Evolutionary conservation across 2,329 filamentous ascomycete species (phyloP).

Genomic region (Claviceps fusiformis): DNA sequence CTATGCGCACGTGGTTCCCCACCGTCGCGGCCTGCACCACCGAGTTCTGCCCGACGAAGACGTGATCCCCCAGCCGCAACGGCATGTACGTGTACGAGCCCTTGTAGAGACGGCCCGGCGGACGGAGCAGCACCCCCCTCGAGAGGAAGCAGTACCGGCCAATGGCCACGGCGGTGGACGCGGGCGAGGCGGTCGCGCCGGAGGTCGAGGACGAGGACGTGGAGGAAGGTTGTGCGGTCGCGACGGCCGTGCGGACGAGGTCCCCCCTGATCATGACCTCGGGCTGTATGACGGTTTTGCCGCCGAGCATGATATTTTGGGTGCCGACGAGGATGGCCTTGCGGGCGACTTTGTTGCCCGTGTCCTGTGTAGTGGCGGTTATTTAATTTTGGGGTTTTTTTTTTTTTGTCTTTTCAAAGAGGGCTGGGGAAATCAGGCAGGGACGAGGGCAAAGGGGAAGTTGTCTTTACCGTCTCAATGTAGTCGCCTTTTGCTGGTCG

Average conservation of each 20-base stretch:
- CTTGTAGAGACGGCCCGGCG: constrained; percentile 70
- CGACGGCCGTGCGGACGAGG: constrained; percentile 42
- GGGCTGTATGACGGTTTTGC: constrained; percentile 89
- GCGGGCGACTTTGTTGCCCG: constrained; percentile 94
- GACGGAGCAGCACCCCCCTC: constrained; percentile 63
- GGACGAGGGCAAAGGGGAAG: background rate
- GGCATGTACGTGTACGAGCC: constrained; percentile 73
- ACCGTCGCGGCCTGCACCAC: constrained; percentile 75
- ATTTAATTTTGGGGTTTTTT: too few relatives aligned
- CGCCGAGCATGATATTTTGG: constrained; percentile 93
- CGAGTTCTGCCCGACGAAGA: constrained; percentile 66
- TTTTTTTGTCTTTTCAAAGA: too few relatives aligned
- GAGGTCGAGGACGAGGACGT: constrained; percentile 20
- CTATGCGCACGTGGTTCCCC: constrained; percentile 77
- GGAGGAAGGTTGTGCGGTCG: constrained; percentile 17
- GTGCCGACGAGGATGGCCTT: constrained; percentile 86
- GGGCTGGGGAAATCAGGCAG: too few relatives aligned
- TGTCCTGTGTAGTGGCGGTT: constrained; percentile 48
- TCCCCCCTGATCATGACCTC: constrained; percentile 92
- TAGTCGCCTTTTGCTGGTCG: constrained; percentile 80
- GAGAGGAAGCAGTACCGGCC: constrained; percentile 86
- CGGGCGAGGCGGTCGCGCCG: constrained; percentile 36
- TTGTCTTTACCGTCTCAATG: constrained; percentile 67
- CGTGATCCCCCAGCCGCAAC: constrained; percentile 86
- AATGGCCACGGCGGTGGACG: constrained; percentile 60